Evolutionary conservation across 208 protist genomes (phyloP).

Genomic region (Trypanosoma theileri): DNA sequence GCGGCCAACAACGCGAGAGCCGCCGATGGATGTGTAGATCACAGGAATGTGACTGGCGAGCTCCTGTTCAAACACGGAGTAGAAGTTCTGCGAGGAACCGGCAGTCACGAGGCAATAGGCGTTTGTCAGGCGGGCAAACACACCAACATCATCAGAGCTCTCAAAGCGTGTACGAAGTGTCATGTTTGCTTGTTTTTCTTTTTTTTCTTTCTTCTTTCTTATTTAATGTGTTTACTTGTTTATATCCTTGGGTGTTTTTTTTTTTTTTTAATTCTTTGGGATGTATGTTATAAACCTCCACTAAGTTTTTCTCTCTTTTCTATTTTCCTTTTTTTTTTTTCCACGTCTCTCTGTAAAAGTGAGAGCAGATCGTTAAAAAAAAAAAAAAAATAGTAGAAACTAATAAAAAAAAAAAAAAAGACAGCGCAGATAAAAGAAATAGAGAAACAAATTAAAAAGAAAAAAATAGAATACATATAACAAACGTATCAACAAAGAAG

Average conservation of each 20-base stretch:
- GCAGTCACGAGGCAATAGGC: slow-evolving; percentile 98
- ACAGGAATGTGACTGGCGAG: slow-evolving; percentile 98
- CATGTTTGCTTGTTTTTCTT: slow-evolving; percentile 41
- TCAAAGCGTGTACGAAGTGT: slow-evolving; percentile 97
- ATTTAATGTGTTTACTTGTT: no score
- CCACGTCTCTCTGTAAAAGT: no score
- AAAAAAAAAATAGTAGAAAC: not conserved
- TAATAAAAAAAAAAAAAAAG: slow-evolving; percentile 4
- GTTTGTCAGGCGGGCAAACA: slow-evolving; percentile 99
- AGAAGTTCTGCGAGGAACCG: slow-evolving; percentile 98
- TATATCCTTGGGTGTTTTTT: no score
- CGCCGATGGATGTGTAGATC: slow-evolving; percentile 96
- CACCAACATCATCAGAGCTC: slow-evolving; percentile 99
- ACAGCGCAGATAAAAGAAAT: not conserved
- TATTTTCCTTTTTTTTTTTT: no score
- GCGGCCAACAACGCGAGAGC: slow-evolving; percentile 96
- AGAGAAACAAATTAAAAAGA: no score
- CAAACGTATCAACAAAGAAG: no score
- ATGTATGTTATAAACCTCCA: not conserved
- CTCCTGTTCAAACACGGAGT: slow-evolving; percentile 98
- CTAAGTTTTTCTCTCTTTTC: not conserved
- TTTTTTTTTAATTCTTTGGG: slow-evolving; percentile 6
- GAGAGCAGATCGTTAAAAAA: no score
- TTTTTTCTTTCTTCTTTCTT: slow-evolving; percentile 1
- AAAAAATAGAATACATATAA: no score